phyloP scores from a whole-genome alignment of 2,329 filamentous ascomycete species.

The Xylaria sp. region DNA sequence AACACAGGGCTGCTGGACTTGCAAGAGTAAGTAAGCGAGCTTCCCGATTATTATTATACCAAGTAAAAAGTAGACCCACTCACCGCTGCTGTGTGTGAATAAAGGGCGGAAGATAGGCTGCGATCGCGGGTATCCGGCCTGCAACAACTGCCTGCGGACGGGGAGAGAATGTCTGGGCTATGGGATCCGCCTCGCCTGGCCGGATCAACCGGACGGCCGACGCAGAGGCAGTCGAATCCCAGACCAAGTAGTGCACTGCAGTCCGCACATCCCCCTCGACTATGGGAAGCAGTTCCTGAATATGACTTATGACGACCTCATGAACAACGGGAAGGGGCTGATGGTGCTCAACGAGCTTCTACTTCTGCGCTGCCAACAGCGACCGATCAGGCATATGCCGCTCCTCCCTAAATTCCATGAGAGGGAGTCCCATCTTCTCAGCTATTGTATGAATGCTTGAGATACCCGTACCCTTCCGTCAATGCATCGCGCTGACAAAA shows the following conservation, averaged over 20 bases:
- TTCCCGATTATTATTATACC: neutral
- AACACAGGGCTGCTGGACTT: conserved; percentile 50
- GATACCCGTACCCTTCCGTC: neutral
- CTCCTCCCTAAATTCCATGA: conserved; percentile 39
- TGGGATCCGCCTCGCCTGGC: conserved; percentile 53
- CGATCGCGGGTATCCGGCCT: conserved; percentile 50
- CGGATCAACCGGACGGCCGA: conserved; percentile 53
- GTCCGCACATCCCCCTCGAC: conserved; percentile 36
- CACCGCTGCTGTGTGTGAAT: conserved; percentile 27
- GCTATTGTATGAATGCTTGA: conserved; percentile 38
- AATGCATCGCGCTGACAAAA: conserved; percentile 16
- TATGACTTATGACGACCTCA: conserved; percentile 46
- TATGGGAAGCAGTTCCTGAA: conserved; percentile 49
- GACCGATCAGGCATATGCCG: conserved; percentile 38
- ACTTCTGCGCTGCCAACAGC: conserved; percentile 35
- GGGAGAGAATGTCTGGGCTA: conserved; percentile 52
- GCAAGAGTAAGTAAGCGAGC: conserved; percentile 49
- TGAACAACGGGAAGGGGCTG: conserved; percentile 40
- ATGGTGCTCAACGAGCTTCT: conserved; percentile 35
- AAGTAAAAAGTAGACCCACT: conserved; percentile 19
- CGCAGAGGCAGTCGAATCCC: conserved; percentile 41
- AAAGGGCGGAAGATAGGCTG: conserved; percentile 55
- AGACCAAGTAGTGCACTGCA: conserved; percentile 41
- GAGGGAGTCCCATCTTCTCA: conserved; percentile 39
- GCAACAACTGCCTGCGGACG: conserved; percentile 51